Evolutionary conservation across 495 filamentous ascomycete species (phyloP).

Genomic region (Rhizodiscina lignyota): DNA sequence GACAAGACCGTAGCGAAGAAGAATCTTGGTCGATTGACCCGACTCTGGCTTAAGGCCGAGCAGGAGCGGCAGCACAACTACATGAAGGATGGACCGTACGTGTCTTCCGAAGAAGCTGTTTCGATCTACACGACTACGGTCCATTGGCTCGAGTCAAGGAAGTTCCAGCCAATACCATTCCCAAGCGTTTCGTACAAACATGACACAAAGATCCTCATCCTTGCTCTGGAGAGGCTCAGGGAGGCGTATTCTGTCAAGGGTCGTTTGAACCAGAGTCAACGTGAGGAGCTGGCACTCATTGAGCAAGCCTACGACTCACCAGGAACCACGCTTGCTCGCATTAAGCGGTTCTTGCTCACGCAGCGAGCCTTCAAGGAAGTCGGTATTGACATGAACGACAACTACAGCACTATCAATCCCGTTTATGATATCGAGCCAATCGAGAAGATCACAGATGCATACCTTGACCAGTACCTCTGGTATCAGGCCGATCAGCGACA

Average conservation of each 20-base stretch:
- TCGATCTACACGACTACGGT: constrained; percentile 98
- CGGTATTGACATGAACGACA: constrained; percentile 99
- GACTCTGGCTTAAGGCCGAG: constrained; percentile 95
- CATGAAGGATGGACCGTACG: constrained; percentile 97
- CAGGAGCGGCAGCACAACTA: constrained; percentile 99
- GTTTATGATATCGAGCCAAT: constrained; percentile 99
- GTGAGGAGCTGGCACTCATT: constrained; percentile 92
- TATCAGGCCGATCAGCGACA: constrained; percentile 98
- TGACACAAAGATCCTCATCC: constrained; percentile 96
- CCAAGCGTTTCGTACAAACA: constrained; percentile 99
- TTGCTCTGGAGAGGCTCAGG: constrained; percentile 83
- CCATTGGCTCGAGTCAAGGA: constrained; percentile 95
- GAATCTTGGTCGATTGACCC: constrained; percentile 87
- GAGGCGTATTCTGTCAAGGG: constrained; percentile 98
- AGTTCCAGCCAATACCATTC: constrained; percentile 98
- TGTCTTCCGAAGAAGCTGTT: constrained; percentile 94
- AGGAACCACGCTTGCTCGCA: constrained; percentile 85
- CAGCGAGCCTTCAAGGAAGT: constrained; percentile 99
- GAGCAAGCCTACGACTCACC: constrained; percentile 98
- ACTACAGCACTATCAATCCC: constrained; percentile 96
- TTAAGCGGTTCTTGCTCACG: constrained; percentile 95
- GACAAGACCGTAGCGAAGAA: constrained; percentile 99
- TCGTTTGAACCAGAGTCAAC: constrained; percentile 89
- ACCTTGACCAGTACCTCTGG: constrained; percentile 97
- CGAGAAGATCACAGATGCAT: constrained; percentile 99